Percentiles rank a stretch among this genome's conserved stretches.
These are phyloP conservation scores for Phaseolus coccineus DNA, from an alignment of 331 rosid genomes.

Conservation along the genomic window DNA sequence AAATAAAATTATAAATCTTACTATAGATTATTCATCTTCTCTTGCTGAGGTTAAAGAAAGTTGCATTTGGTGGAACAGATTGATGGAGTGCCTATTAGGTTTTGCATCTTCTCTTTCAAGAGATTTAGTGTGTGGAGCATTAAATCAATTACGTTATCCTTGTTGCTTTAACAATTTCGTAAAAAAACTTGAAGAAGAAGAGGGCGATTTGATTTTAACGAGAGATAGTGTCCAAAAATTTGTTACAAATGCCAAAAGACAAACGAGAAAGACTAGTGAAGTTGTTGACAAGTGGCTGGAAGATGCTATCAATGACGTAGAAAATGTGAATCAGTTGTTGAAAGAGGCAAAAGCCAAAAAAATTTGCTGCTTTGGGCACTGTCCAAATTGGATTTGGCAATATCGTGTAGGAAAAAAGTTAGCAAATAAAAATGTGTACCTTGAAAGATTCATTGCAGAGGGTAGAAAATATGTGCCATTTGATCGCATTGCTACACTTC, in stretches of 20 bases:
- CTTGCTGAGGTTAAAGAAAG: background rate
- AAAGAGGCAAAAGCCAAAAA: constrained; percentile 29
- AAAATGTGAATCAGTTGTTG: constrained; percentile 21
- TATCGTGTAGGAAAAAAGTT: constrained; percentile 19
- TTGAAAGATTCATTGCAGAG: background rate
- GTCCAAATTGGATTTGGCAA: constrained; percentile 42
- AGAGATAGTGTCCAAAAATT: background rate
- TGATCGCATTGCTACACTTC: background rate
- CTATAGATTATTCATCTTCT: too few relatives aligned
- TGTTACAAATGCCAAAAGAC: background rate
- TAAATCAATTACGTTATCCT: background rate
- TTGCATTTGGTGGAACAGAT: background rate
- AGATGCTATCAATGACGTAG: background rate
- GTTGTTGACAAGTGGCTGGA: constrained; percentile 37
- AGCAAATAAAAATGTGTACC: background rate
- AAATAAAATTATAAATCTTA: too few relatives aligned
- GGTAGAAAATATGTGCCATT: background rate
- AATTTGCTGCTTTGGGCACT: constrained; percentile 29
- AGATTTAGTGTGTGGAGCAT: background rate
- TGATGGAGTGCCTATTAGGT: background rate
- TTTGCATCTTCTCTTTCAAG: background rate
- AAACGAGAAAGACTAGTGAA: background rate
- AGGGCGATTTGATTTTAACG: background rate
- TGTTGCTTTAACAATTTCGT: background rate
- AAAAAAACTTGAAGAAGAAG: background rate